Conservation (phyloP, 495 filamentous ascomycete species). For the Penicillium cataractarum region DNA sequence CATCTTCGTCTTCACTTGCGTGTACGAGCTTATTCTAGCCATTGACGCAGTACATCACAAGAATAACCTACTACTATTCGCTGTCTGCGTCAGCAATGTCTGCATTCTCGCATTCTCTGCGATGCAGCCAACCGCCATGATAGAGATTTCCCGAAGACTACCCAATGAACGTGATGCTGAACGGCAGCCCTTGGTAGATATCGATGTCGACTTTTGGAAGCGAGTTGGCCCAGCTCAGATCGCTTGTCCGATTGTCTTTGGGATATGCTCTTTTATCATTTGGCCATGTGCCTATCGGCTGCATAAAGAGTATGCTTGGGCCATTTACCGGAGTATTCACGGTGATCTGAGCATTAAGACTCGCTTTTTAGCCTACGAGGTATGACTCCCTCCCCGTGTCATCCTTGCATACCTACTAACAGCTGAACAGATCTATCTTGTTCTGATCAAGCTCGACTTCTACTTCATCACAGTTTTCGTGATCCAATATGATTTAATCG, state of each 20-base stretch:
- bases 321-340: slow-evolving; percentile 25
- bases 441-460: slow-evolving; percentile 23
- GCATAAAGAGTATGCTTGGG: slow-evolving; percentile 30
- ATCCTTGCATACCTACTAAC: not conserved
- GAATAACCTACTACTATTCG: slow-evolving; percentile 29
- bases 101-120: slow-evolving; percentile 22
- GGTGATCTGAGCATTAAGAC: slow-evolving; percentile 16
- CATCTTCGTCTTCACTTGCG: slow-evolving; percentile 25
- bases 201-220: slow-evolving; percentile 16
- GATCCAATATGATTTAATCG: slow-evolving; percentile 28
- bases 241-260: slow-evolving; percentile 19
- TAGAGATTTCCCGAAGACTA: not conserved
- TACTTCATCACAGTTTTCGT: slow-evolving; percentile 29
- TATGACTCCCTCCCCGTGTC: not conserved
- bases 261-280: slow-evolving; percentile 15
- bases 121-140: slow-evolving; percentile 19
- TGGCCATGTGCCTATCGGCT: slow-evolving; percentile 24
- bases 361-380: slow-evolving; percentile 28
- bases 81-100: slow-evolving; percentile 28
- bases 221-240: slow-evolving; percentile 20
- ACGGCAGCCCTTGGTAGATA: slow-evolving; percentile 19
- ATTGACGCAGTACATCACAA: slow-evolving; percentile 28
- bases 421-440: slow-evolving; percentile 22
- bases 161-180: slow-evolving; percentile 1
- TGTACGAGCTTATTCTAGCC: slow-evolving; percentile 21